Evolutionary conservation across 2,329 filamentous ascomycete species (phyloP).

Genomic region (Neurospora sp.): DNA sequence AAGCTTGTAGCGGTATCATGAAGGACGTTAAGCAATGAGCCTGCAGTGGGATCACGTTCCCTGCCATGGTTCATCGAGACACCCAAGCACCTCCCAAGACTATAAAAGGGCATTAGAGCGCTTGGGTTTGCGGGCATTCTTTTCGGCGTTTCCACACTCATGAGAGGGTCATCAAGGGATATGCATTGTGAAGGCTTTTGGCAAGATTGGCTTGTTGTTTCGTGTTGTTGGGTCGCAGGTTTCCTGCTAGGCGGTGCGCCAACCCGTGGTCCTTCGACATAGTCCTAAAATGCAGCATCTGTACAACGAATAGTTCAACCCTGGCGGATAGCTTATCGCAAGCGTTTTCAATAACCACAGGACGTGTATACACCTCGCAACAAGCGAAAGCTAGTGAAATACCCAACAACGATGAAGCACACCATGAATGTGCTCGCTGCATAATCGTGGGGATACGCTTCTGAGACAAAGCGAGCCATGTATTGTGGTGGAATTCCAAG

Average conservation of each 20-base stretch:
- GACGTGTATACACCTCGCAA: neutral
- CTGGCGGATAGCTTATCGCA: neutral
- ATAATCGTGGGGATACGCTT: neutral
- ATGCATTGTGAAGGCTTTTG: neutral
- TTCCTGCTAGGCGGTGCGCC: neutral
- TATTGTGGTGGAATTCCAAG: neutral
- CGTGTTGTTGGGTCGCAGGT: neutral
- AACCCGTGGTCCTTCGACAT: neutral
- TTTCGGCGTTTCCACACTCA: neutral
- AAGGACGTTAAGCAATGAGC: neutral
- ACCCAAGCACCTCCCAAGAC: neutral
- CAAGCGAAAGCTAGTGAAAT: neutral
- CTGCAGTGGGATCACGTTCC: neutral
- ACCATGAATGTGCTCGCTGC: neutral
- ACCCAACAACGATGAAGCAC: neutral
- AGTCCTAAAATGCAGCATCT: neutral
- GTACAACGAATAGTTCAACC: neutral
- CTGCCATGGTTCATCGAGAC: neutral
- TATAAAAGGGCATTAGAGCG: neutral
- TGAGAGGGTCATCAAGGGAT: neutral
- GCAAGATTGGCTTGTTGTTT: neutral
- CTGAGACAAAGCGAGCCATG: neutral
- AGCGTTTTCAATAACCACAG: neutral
- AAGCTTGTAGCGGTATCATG: conserved; percentile 27
- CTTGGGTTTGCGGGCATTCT: neutral